Base-by-base conservation (phyloP, 768 basidiomycete species). In the Tylopilus sp. region DNA sequence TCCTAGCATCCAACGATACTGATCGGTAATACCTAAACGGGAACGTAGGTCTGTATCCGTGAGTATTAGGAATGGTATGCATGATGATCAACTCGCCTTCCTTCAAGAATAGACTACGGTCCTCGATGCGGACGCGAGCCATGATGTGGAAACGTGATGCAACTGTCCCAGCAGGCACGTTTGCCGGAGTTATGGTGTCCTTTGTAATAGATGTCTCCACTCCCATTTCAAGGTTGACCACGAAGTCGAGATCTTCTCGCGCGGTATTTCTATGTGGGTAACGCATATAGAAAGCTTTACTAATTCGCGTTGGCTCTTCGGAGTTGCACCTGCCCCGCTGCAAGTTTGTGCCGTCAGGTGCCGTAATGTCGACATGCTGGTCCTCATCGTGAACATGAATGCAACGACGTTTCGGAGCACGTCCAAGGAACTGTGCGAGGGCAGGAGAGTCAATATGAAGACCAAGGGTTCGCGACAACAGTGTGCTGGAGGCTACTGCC, bases 371-470 rank as follows among this genome's bases (percentile, higher is more conserved):
- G 29, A 76, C 65, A 1, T 56, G 24, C 19, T 64, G 65, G 37
- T 70, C 66, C 33, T 74, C 69, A 45, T 63, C 64, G 33, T 71
- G 63, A 11, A 69, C 69, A 30, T 73, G 67, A 52, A 81, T 76
- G 21, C 67, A 65, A 25, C 78, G 73, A 43, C 72, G 71, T 60
- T 72, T 75, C 1, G 75, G 69, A 17, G 66, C 65, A 48, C 73
- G 72, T 9, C 79, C 78, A 29, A 81, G 72, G 60, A 81, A 81
- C 6, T 71, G 76, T 13, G 79, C 79, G 19, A 81, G 72, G 1
- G 76, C 75, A 25, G 79, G 76, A 9, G 78, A 75, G 50, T 81
- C 80, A n/a, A 66, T 70, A 48, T 82, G 79, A 55, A 76, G 68
- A 24, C 80, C 79, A 12, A 81, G 71, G 9, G 78, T 78, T 41